Conservation (phyloP, 768 basidiomycete species). For the Porpolomopsis calyptriformis region DNA sequence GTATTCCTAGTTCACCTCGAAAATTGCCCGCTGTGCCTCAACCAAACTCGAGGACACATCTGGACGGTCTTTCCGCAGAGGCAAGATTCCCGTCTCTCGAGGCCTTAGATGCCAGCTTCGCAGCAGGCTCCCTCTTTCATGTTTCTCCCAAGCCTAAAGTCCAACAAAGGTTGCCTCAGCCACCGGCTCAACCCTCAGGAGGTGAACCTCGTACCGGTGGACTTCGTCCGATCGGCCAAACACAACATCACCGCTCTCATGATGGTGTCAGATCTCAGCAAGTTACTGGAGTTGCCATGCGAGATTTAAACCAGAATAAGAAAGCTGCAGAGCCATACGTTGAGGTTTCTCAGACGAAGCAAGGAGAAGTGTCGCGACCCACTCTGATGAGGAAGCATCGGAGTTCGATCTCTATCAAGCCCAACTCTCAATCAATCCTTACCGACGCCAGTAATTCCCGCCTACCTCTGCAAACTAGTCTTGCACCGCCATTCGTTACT, state of each 20-base stretch:
- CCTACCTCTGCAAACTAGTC: neutral
- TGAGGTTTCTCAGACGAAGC: neutral
- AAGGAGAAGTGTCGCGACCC: conserved; percentile 24
- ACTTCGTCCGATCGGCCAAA: conserved; percentile 13
- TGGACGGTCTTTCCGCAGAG: conserved; percentile 44
- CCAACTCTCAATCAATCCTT: conserved; percentile 12
- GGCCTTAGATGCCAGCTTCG: conserved; percentile 56
- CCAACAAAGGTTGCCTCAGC: conserved; percentile 6
- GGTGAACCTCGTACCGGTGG: conserved; percentile 8
- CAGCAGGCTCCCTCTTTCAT: neutral
- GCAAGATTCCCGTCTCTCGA: conserved; percentile 82
- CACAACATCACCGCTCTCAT: conserved; percentile 15
- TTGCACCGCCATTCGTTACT: neutral
- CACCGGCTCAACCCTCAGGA: conserved; percentile 6
- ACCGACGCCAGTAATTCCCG: neutral
- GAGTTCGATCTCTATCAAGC: conserved; percentile 37
- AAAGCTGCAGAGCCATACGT: conserved; percentile 1
- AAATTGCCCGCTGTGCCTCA: conserved; percentile 20
- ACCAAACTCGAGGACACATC: conserved; percentile 22
- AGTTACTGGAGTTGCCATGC: conserved; percentile 43
- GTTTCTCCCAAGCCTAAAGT: neutral
- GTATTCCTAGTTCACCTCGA: conserved; percentile 21
- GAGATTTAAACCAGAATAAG: conserved; percentile 18
- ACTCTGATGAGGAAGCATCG: conserved; percentile 39
- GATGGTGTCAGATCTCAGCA: conserved; percentile 47